These are phyloP conservation scores for Naematelia aurantialba DNA, from an alignment of 768 basidiomycete genomes.

Conservation along the genomic window DNA sequence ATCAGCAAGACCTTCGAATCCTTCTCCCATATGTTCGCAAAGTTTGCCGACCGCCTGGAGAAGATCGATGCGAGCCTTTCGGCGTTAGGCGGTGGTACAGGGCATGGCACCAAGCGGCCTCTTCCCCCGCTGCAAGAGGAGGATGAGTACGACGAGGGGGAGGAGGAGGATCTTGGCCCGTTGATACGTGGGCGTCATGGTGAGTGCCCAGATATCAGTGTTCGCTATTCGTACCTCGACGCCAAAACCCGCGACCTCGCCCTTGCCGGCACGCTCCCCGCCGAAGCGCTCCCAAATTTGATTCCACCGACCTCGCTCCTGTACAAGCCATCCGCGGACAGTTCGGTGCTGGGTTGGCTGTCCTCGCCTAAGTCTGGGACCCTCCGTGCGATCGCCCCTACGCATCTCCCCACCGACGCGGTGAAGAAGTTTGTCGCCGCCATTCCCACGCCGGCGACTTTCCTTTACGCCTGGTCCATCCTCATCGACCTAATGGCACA, in stretches of 20 bases:
- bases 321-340: background rate
- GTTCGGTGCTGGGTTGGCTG: background rate
- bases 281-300: background rate
- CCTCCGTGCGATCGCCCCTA: background rate
- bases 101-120: too few species aligned
- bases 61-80: too few species aligned
- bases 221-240: background rate
- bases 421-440: background rate
- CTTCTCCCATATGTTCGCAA: too few species aligned
- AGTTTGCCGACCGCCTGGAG: too few species aligned
- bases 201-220: background rate
- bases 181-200: constrained; percentile 1
- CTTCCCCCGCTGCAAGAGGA: too few species aligned
- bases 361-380: background rate
- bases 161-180: background rate
- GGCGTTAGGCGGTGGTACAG: too few species aligned
- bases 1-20: too few species aligned
- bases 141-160: background rate
- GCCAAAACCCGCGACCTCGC: background rate
- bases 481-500: background rate
- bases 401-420: background rate
- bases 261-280: background rate
- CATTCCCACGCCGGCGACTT: background rate
- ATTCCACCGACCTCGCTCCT: background rate
- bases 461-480: background rate